phyloP scores from a whole-genome alignment of 1,139 yeast genomes.

The Yamadazyma friedrichii region DNA sequence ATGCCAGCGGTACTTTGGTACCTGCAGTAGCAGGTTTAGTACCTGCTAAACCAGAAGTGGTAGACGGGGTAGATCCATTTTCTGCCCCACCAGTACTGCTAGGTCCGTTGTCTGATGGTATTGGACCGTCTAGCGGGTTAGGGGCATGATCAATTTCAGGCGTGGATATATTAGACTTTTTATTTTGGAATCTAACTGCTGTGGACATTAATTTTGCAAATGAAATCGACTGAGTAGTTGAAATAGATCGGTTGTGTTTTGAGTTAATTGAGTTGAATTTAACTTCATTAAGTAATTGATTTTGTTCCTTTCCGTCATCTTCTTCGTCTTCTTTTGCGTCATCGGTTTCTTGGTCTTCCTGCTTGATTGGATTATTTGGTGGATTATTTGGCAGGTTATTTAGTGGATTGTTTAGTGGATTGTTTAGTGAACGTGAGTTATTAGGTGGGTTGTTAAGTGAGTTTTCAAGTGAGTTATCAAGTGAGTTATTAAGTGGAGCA shows the following conservation, averaged over 20 bases:
- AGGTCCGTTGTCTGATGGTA: neutral
- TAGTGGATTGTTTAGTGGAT: too few relatives aligned
- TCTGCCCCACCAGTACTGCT: neutral
- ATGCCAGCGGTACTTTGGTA: conserved; percentile 39
- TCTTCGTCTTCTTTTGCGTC: too few relatives aligned
- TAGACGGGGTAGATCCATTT: too few relatives aligned
- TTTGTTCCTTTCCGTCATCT: conserved; percentile 10
- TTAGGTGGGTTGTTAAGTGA: too few relatives aligned
- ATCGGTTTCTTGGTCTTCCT: too few relatives aligned
- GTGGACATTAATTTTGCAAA: conserved; percentile 77
- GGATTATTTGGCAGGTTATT: too few relatives aligned
- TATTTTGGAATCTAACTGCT: conserved; percentile 62
- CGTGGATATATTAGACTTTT: conserved; percentile 16
- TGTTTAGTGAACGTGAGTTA: too few relatives aligned
- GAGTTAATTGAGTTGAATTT: conserved; percentile 11
- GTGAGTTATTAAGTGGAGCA: too few relatives aligned
- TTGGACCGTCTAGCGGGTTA: neutral
- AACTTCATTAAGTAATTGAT: conserved; percentile 13
- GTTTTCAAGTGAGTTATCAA: too few relatives aligned
- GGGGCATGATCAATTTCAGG: conserved; percentile 15
- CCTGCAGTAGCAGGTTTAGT: neutral
- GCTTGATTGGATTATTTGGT: too few relatives aligned
- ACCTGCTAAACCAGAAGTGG: too few relatives aligned
- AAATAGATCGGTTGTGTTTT: conserved; percentile 4
- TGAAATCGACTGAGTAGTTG: conserved; percentile 36